Base-by-base conservation (phyloP, 495 filamentous ascomycete species). In the Lichina pygmaea region DNA sequence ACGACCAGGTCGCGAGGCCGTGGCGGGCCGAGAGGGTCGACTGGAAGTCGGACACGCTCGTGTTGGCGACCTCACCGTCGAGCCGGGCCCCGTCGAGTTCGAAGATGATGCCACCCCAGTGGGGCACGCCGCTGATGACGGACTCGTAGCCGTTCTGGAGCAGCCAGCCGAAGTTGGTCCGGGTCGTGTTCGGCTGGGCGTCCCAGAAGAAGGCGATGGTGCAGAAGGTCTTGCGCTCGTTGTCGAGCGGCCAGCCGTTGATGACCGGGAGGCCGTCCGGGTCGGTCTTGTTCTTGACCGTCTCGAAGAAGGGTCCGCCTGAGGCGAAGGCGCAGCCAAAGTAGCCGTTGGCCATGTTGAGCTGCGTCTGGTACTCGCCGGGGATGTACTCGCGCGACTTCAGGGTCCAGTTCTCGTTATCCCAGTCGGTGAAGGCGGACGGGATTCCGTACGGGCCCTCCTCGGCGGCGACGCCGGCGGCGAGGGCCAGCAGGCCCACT, bases 161-260 rank as follows among this genome's bases (percentile, higher is more conserved):
- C 32, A 83, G 59, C 78, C 80, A 83, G 6, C 62, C 62, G 51
- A 76, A 83, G 53, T 86, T 86, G 7, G 70, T 73, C 4, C 67
- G 65, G 36, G 73, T 77, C 0, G 67, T 73, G 34, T 60, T 67
- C 0, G 63, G 62, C 55, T 84, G 77, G 8, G 60, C 56, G 49
- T 83, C 67, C 48, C 66, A 84, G 56, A 86, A 86, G 0, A 80
- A 80, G 37, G 72, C 66, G 46, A 86, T 70, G 0, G 78, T 82
- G 5, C 75, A 72, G 55, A 86, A 81, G 2, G 74, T 69, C 53
- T 81, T 74, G 11, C 80, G 63, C 7, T 64, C 54, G 41, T 73
- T 62, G 58, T 72, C 81, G 12, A 85, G 56, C 7, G 80, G 80
- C 80, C 80, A 86, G 6, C 78, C 80, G 51, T 71, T 78, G 54